Evolutionary conservation across 164 flowering plant species (phyloP).

Genomic region (Vitis amurensis): DNA sequence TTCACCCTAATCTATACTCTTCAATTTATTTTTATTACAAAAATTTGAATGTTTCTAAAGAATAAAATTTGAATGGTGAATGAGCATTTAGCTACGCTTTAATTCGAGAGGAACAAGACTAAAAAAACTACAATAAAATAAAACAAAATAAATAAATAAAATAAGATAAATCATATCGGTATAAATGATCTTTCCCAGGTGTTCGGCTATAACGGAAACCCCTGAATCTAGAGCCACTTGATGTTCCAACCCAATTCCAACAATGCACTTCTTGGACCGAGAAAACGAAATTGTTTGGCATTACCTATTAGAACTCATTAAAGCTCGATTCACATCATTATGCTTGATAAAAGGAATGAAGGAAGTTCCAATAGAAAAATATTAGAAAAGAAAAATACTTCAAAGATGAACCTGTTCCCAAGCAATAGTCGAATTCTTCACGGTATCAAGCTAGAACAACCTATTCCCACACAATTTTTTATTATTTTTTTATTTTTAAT

Average conservation of each 20-base stretch:
- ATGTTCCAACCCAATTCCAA: slow-evolving; percentile 2
- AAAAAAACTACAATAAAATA: too few relatives aligned
- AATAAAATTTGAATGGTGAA: too few relatives aligned
- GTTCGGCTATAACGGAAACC: slow-evolving; percentile 25
- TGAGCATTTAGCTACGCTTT: too few relatives aligned
- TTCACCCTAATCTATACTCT: too few relatives aligned
- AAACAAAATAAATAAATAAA: background rate
- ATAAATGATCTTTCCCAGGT: slow-evolving; percentile 24
- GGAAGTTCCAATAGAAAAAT: slow-evolving; percentile 12
- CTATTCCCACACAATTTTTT: too few relatives aligned
- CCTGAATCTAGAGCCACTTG: slow-evolving; percentile 23
- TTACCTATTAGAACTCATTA: slow-evolving; percentile 22
- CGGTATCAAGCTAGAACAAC: too few relatives aligned
- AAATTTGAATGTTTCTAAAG: too few relatives aligned
- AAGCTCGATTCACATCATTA: slow-evolving; percentile 11
- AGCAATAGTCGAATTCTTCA: background rate
- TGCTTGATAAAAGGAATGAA: slow-evolving; percentile 17
- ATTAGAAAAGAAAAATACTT: slow-evolving; percentile 14
- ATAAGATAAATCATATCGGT: background rate
- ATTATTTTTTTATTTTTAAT: too few relatives aligned
- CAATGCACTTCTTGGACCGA: slow-evolving; percentile 38
- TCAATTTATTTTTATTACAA: too few relatives aligned
- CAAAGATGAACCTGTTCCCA: slow-evolving; percentile 12
- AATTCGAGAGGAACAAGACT: too few relatives aligned
- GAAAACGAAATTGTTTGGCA: slow-evolving; percentile 47